Base-by-base conservation (phyloP, 2,329 filamentous ascomycete genomes). In the Emmonsiellopsis sp. region DNA sequence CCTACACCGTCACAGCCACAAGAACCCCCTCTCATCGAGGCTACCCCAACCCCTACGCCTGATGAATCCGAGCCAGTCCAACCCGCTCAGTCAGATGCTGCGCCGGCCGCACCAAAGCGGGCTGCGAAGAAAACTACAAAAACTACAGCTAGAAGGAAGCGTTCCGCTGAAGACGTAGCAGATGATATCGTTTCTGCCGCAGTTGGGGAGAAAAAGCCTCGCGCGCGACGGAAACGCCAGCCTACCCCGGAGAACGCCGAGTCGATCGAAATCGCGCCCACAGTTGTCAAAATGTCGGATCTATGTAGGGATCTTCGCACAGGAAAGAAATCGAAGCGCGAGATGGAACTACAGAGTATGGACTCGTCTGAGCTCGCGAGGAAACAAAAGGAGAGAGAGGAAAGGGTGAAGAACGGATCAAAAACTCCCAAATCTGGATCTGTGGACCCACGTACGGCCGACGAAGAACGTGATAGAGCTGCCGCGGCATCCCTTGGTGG, bases 321-420 rank as follows among this genome's bases (percentile, higher is more conserved):
- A 0, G 82, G 82, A 45, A 79, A 76, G 58, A 75, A 76, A 40
- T 84, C 82, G 0, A 74, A 76, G 55, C 74, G 76, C 5, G 82
- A 84, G 59, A 76, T 72, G 51, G 75, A 79, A 57, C 73, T 85
- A 67, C 76, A 77, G 7, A 73, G 74, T 52, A 76, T 83, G 53
- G 77, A 85, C 58, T 75, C 77, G 71, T 74, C 70, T 2, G 79
- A 81, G 54, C 73, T 79, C 34, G 73, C 71, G 54, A 64, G 64
- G 53, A 74, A 71, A 54, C 64, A 70, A 54, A 67, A 67, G 52
- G 67, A 67, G 46, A 66, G 66, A 43, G 67, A 71, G 51, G 64
- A 69, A 43, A 66, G 62, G n/a, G 40, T 43, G 15, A 43, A 35
- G 37, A 43, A 43, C 32, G 49, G 37, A 32, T 26, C n/a, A 20